These are phyloP conservation scores for Nemania abortiva DNA, from an alignment of 2,329 filamentous ascomycete species.

Conservation along the genomic window DNA sequence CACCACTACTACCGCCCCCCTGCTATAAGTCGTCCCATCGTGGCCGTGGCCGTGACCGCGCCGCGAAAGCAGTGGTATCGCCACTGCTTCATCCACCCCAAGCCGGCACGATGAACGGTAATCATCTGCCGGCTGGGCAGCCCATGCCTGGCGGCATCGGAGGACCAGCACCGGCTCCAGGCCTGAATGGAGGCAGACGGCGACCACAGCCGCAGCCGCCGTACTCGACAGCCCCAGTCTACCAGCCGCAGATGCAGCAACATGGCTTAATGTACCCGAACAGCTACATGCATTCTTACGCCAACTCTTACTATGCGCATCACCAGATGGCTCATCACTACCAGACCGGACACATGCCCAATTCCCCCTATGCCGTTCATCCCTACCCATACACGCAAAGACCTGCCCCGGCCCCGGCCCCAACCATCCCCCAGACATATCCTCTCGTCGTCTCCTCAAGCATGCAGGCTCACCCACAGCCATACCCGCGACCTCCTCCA, in stretches of 20 bases:
- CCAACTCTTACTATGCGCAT: slow-evolving; percentile 60
- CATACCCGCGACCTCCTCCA: slow-evolving; percentile 58
- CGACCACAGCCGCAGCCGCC: slow-evolving; percentile 55
- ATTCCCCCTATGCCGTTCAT: slow-evolving; percentile 59
- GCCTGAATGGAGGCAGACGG: slow-evolving; percentile 52
- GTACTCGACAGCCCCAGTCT: slow-evolving; percentile 55
- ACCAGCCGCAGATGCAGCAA: slow-evolving; percentile 51
- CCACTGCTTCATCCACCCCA: slow-evolving; percentile 59
- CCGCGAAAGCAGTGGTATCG: slow-evolving; percentile 48
- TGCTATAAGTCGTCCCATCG: slow-evolving; percentile 2
- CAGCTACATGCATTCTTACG: slow-evolving; percentile 64
- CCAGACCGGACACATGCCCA: slow-evolving; percentile 63
- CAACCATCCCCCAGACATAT: slow-evolving; percentile 64
- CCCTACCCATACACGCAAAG: slow-evolving; percentile 48
- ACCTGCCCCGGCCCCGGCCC: slow-evolving; percentile 46
- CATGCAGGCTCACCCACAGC: slow-evolving; percentile 55
- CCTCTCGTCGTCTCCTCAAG: slow-evolving; percentile 62
- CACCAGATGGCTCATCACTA: slow-evolving; percentile 69
- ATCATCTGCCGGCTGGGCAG: slow-evolving; percentile 83
- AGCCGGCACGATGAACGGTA: slow-evolving; percentile 81
- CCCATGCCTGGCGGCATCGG: slow-evolving; percentile 61
- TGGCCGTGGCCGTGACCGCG: slow-evolving; percentile 3
- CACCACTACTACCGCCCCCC: too few species aligned
- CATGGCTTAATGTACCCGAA: slow-evolving; percentile 61
- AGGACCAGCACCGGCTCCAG: slow-evolving; percentile 47